Evolutionary conservation across 371 early-diverging fungal species (phyloP), one percentile per base, ranked within the genome.

Genomic region (Mycotypha africana): DNA sequence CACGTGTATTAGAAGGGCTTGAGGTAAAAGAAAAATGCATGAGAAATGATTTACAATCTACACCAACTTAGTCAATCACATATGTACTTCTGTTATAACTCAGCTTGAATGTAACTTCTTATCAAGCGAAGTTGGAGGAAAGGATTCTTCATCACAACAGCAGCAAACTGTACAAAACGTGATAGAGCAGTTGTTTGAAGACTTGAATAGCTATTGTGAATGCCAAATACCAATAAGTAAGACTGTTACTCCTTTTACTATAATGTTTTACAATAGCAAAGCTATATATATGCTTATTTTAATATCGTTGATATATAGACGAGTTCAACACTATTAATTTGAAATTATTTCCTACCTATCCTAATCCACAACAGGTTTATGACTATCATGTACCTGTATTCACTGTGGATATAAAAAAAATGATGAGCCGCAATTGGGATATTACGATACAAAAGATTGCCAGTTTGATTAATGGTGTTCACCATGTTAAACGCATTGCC

Each of bases 311-410:
- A n/a, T n/a, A n/a, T n/a, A 16, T 14, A 82, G 85, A 80, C 51
- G 52, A 74, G 7, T 72, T 71, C 19, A 81, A 80, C 38, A 80
- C 81, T 0, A 80, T 93, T 58, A 89, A 92, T 54, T 56, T 93
- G 16, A 93, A 93, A 49, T 63, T 93, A 16, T 89, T 93, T 46
- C 91, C 91, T 0, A 77, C 78, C 1, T 88, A 87, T 53, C 79
- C 79, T 2, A 82, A 86, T 35, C 91, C 92, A 3, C 76, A 80
- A 14, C 63, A 70, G 2, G 87, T 93, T 2, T 67, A 81, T 42
- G 88, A 91, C 49, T 86, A 87, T 60, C 84, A 90, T 38, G 92
- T 92, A 0, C 94, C 94, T 1, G 86, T 92, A 1, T 76, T 80
- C 25, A 79, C 85, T 0, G 78, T 86, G 1, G 79, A 86, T 60